phyloP scores from a whole-genome alignment of 352 stramenopile species.

The Phytophthora megakarya region DNA sequence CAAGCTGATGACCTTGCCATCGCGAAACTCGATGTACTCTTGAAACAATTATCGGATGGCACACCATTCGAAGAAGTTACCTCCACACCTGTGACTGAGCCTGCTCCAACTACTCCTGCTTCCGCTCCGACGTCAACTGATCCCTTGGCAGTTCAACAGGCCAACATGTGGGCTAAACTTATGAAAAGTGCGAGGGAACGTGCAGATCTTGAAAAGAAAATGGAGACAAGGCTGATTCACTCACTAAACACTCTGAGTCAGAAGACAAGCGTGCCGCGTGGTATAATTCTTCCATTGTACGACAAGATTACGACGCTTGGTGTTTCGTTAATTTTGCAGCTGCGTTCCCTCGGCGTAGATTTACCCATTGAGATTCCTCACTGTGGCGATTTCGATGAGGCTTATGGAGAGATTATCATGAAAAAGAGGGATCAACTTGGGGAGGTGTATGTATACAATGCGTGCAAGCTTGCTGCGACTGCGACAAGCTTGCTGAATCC shows the following conservation, averaged over 20 bases:
- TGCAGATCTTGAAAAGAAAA: slow-evolving; percentile 27
- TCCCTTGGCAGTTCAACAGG: slow-evolving; percentile 9
- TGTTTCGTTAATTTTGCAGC: slow-evolving; percentile 64
- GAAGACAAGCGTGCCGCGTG: slow-evolving; percentile 38
- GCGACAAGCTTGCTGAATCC: slow-evolving; percentile 35
- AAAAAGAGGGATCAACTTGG: slow-evolving; percentile 38
- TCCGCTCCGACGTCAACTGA: neutral
- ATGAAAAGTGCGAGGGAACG: slow-evolving; percentile 25
- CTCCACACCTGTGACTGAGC: slow-evolving; percentile 1
- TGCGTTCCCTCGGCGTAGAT: slow-evolving; percentile 56
- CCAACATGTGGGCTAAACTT: slow-evolving; percentile 22
- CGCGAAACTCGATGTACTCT: slow-evolving; percentile 24
- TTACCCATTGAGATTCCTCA: slow-evolving; percentile 73
- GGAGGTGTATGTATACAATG: slow-evolving; percentile 72
- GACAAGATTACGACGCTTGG: slow-evolving; percentile 63
- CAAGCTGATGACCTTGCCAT: slow-evolving; percentile 24
- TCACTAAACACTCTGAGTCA: slow-evolving; percentile 34
- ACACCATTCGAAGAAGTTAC: slow-evolving; percentile 20
- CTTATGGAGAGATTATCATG: slow-evolving; percentile 40
- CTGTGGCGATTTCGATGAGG: slow-evolving; percentile 61
- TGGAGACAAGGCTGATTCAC: slow-evolving; percentile 42
- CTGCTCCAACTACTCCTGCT: slow-evolving; percentile 2
- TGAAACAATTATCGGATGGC: slow-evolving; percentile 26
- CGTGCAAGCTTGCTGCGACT: slow-evolving; percentile 50
- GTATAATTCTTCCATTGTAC: slow-evolving; percentile 70